phyloP scores from a whole-genome alignment of 805 yeast genomes.

The Candida sphagnicola region DNA sequence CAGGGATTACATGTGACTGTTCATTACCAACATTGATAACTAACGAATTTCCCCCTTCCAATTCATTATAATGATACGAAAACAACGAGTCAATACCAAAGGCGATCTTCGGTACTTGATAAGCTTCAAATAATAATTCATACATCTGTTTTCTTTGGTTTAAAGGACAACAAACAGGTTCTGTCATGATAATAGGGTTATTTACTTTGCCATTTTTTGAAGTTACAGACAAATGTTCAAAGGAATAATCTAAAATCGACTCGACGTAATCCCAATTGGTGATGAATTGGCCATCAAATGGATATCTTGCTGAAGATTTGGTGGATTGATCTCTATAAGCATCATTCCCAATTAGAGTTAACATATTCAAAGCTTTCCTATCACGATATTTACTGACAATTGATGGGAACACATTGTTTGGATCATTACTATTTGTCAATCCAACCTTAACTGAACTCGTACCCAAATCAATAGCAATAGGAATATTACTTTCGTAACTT shows the following conservation, averaged over 20 bases:
- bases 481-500: slow-evolving; percentile 51
- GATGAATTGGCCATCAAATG: slow-evolving; percentile 82
- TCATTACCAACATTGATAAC: slow-evolving; percentile 83
- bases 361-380: slow-evolving; percentile 55
- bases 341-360: slow-evolving; percentile 82
- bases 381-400: slow-evolving; percentile 74
- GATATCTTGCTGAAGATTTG: slow-evolving; percentile 65
- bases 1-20: slow-evolving; percentile 79
- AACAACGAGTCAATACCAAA: slow-evolving; percentile 83
- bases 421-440: slow-evolving; percentile 39
- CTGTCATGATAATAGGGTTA: slow-evolving; percentile 80
- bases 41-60: slow-evolving; percentile 52
- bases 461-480: slow-evolving; percentile 90
- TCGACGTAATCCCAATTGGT: slow-evolving; percentile 94
- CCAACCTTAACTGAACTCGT: slow-evolving; percentile 59
- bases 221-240: slow-evolving; percentile 70
- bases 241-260: slow-evolving; percentile 75
- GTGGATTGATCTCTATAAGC: slow-evolving; percentile 66
- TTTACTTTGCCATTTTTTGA: slow-evolving; percentile 47
- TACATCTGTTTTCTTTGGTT: slow-evolving; percentile 71
- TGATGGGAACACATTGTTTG: slow-evolving; percentile 67
- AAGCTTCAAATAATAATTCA: slow-evolving; percentile 83
- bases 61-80: slow-evolving; percentile 62
- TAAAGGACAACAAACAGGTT: slow-evolving; percentile 66
- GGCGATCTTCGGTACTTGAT: slow-evolving; percentile 66